Evolutionary conservation across 2,329 filamentous ascomycete species (phyloP), one percentile per base, ranked within the genome.

Genomic region (Verticillium tricorpus): DNA sequence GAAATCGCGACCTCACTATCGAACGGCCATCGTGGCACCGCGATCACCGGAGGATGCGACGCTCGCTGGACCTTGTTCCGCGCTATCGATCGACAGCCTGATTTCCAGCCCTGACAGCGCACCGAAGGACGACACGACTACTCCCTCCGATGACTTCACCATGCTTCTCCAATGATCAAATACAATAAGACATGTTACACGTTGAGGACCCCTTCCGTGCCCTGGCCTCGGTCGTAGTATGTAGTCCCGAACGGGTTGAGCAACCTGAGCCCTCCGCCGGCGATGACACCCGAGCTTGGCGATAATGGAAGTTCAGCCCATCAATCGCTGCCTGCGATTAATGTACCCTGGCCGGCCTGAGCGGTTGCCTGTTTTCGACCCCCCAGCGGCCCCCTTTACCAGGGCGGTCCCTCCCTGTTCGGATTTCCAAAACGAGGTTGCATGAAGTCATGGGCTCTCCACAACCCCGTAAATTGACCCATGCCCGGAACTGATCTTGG

Each of bases 391-490:
- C 17, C 15, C 37, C 15, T 15, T 17, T 7, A 15, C 15, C 37
- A n/a, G 37, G 37, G 37, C 11, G 45, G 45, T 14, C 45, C 45
- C 19, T 50, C n/a, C 45, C 45, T 22, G n/a, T 22, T 50, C 19
- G 45, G 45, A n/a, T 22, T 50, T 9, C 19, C 45, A n/a, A 25
- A 62, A 65, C 60, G 58, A 64, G 62, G 63, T 64, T 62, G 62
- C 57, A 62, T 64, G 57, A 60, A 58, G 37, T 59, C 62, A 61
- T 57, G 55, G 50, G 32, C 56, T 63, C 63, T 60, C 63, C 61
- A 63, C 61, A 65, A 64, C 62, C 58, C 63, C 63, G 63, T 65
- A 64, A 64, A 64, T 64, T 62, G 57, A 63, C 60, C 45, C 45
- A 50, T 50, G 45, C 22, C 11, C n/a, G 45, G 45, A 22, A 50